Conservation (phyloP, 2,329 filamentous ascomycete genomes). For the Rhynchosporium agropyri region DNA sequence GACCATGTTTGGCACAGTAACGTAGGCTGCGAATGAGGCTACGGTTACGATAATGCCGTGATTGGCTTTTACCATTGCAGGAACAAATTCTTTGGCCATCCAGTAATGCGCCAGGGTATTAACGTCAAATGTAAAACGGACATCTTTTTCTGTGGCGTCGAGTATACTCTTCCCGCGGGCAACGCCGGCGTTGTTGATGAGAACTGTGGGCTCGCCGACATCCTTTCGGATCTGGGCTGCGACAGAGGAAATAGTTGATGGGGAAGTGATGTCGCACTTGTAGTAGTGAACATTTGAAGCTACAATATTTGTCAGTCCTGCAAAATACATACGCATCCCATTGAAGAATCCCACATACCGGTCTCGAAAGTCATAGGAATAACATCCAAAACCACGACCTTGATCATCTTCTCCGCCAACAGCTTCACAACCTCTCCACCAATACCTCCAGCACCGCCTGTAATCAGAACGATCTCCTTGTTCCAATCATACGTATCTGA, state of each 20-base stretch:
- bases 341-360: slow-evolving; percentile 43
- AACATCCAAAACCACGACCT: slow-evolving; percentile 72
- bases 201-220: slow-evolving; percentile 66
- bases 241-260: slow-evolving; percentile 53
- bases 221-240: slow-evolving; percentile 56
- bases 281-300: slow-evolving; percentile 65
- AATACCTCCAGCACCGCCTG: slow-evolving; percentile 75
- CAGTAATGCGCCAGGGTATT: slow-evolving; percentile 71
- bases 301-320: slow-evolving; percentile 31
- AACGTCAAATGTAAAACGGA: slow-evolving; percentile 70
- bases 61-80: slow-evolving; percentile 61
- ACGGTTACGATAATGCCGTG: slow-evolving; percentile 76
- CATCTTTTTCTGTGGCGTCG: slow-evolving; percentile 56
- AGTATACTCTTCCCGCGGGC: slow-evolving; percentile 64
- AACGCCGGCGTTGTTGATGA: slow-evolving; percentile 74
- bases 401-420: slow-evolving; percentile 65
- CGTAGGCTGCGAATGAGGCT: slow-evolving; percentile 64
- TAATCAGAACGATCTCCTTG: slow-evolving; percentile 71
- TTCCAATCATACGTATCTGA: slow-evolving; percentile 64
- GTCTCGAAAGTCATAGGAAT: slow-evolving; percentile 47
- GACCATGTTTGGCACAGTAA: slow-evolving; percentile 63
- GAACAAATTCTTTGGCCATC: slow-evolving; percentile 68
- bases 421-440: slow-evolving; percentile 66
- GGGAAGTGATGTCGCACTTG: slow-evolving; percentile 68
- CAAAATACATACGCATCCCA: not conserved